A percentile compares a stretch with the other conserved stretches of the same genome.
Evolutionary conservation across 164 flowering plant genomes (phyloP).

Genomic region (Nymphaea thermarum): DNA sequence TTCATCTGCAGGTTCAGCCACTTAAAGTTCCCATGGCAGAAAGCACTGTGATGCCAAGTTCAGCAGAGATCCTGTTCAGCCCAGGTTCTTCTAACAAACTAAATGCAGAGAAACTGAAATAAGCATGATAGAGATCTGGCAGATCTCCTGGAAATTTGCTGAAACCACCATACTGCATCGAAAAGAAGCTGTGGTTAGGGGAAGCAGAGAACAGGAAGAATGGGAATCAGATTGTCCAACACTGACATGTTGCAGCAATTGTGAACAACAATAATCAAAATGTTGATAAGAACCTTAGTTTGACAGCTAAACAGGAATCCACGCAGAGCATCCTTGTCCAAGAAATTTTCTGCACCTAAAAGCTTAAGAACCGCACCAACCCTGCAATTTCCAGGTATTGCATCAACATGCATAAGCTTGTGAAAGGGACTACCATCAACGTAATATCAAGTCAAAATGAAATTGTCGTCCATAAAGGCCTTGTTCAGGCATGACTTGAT

Average conservation of each 20-base stretch:
- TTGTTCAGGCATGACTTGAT: not conserved
- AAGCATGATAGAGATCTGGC: constrained; percentile 89
- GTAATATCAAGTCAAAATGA: no score
- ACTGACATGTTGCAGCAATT: not conserved
- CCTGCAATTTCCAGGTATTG: constrained; percentile 22
- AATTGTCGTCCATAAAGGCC: no score
- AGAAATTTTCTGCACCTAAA: constrained; percentile 50
- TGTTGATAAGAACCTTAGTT: constrained; percentile 33
- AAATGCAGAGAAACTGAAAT: constrained; percentile 72
- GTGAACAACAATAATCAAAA: not conserved
- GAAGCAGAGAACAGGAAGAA: not conserved
- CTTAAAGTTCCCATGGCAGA: constrained; percentile 10
- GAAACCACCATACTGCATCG: constrained; percentile 80
- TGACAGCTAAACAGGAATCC: constrained; percentile 65
- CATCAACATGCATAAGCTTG: not conserved
- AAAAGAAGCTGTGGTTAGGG: not conserved
- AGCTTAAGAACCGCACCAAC: constrained; percentile 66
- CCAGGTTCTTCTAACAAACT: constrained; percentile 75
- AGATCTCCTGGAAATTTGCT: constrained; percentile 60
- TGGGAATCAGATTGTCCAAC: not conserved
- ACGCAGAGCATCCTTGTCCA: constrained; percentile 43
- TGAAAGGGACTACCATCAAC: not conserved
- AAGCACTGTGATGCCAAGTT: constrained; percentile 51
- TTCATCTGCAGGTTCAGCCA: no score
- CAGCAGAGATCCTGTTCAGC: constrained; percentile 38